Conservation (phyloP, 257 asterid species). For the Solanum clarkiae region DNA sequence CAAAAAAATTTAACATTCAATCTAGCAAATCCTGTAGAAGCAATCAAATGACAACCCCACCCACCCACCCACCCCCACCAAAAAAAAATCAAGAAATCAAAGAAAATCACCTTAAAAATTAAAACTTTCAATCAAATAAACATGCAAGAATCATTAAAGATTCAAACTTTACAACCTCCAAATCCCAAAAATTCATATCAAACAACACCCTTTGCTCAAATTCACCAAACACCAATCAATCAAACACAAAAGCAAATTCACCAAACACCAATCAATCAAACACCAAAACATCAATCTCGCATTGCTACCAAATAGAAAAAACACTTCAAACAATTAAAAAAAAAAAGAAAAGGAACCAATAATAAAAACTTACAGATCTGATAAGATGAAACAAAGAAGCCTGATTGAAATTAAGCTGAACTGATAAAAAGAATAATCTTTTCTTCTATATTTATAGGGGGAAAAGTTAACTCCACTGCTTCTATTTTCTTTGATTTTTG, state of each 20-base stretch:
- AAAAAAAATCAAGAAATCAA: background rate
- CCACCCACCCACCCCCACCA: background rate
- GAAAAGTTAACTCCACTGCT: background rate
- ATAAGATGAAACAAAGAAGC: constrained; percentile 19
- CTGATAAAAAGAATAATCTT: constrained; percentile 5
- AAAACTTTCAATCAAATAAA: constrained; percentile 21
- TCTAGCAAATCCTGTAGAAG: background rate
- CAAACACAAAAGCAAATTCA: background rate
- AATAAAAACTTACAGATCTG: constrained; percentile 48
- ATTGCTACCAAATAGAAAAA: constrained; percentile 7
- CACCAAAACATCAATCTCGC: constrained; percentile 27
- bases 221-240: no score
- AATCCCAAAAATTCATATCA: constrained; percentile 74
- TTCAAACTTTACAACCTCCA: constrained; percentile 3
- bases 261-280: constrained; percentile 12
- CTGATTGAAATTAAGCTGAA: constrained; percentile 23
- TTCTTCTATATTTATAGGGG: background rate
- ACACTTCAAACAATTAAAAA: background rate
- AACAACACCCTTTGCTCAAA: constrained; percentile 13
- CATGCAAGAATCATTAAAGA: constrained; percentile 14
- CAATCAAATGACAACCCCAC: background rate
- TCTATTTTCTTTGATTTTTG: background rate
- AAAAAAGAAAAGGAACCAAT: background rate
- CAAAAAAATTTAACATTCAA: constrained; percentile 12
- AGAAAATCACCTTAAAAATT: background rate